Base-by-base conservation (phyloP, 2,329 filamentous ascomycete genomes). In the Aspergillus spinulosporus region DNA sequence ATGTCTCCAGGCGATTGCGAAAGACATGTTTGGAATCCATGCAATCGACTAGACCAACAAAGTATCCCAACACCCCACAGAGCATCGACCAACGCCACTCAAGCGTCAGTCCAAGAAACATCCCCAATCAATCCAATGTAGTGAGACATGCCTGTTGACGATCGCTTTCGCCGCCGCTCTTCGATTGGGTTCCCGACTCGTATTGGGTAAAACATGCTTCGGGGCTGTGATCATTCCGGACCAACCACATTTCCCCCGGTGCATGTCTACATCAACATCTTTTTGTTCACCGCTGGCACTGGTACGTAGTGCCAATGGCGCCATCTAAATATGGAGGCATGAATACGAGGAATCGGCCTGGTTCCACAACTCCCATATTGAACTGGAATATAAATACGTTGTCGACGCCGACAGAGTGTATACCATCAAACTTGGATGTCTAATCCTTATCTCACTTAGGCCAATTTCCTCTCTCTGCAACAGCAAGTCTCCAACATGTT, bases 121-220 rank as follows among this genome's bases (percentile, higher is more conserved):
- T 56, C 28, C 46, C 54, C 54, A 56, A 56, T 52, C 49, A 52
- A 21, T 26, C 5, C 34, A 26, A 3, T 36, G 7, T 29, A 26
- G n/a, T 26, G 8, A 6, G 26, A 12, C 47, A 32, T 32, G n/a
- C 14, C 11, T 14, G 26, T 3, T 37, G 34, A 4, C 15, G 42
- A 52, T 47, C 49, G 6, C 14, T 5, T 8, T 11, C 48, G 34
- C 28, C 26, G 26, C 32, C 46, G 49, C 12, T 51, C 11, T 29
- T 43, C 47, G 3, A 56, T 52, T 52, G 54, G 49, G 31, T 48
- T 26, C 4, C 29, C 21, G 21, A 15, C 37, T 52, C 42, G 32
- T 47, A 42, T 51, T 43, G 54, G 49, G 43, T 44, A 52, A 49
- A 44, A 44, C 54, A 48, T 49, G 48, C 28, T 36, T 36, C 28